Evolutionary conservation across 2,329 filamentous ascomycete genomes (phyloP), one percentile per base, ranked within the genome.

Genomic region (Rachicladosporium sp.): DNA sequence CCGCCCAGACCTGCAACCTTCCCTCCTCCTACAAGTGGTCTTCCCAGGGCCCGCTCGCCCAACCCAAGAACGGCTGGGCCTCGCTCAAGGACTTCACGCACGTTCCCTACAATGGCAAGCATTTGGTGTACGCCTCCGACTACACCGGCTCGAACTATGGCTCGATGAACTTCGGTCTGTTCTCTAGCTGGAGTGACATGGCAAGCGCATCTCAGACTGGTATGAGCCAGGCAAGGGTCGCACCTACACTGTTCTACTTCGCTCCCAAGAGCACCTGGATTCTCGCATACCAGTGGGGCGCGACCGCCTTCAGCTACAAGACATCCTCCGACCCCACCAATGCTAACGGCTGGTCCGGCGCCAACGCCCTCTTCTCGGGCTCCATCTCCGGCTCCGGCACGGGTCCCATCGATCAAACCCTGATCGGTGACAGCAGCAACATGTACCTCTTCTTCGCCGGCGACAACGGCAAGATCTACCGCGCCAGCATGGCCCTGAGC

Each of bases 401-500:
- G 0, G 74, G 73, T 1, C 52, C 63, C 8, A 80, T 82, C 44
- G 76, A 81, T 55, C 75, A 78, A 58, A 73, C 74, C 0, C 46
- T 80, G 41, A 80, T 81, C 46, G 74, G 72, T 31, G 78, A 81
- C 55, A 58, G 58, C 52, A 57, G 53, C 5, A 70, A 71, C 58
- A 79, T 80, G 73, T 80, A 80, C 49, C 62, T 82, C 4, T 82
- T 81, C 69, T 81, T 80, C 48, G 66, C 68, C 0, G 78, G 75
- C 6, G 78, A 82, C 58, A 78, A 81, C 46, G 78, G 78, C 55
- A 70, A 69, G 34, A 76, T 82, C 52, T 81, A 81, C 60, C 68
- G 77, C 1, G 55, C 75, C 38, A 71, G 67, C 52, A 80, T 80
- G 73, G 66, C 77, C 30, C 71, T 79, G 15, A 67, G 57, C 35